phyloP scores from a whole-genome alignment of 1,139 yeast genomes.

The Pneumocystis oryctolagi region DNA sequence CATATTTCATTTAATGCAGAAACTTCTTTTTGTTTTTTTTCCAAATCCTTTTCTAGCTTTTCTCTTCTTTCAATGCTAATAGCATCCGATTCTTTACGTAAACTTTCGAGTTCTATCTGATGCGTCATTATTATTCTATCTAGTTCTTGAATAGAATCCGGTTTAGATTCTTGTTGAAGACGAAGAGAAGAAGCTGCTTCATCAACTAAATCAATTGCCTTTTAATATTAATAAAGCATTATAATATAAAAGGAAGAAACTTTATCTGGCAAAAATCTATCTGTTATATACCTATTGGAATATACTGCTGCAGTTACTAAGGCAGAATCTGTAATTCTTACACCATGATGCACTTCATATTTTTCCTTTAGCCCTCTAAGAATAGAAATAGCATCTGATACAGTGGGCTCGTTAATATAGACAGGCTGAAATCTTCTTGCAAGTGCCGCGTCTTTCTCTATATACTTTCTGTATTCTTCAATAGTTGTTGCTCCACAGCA shows the following conservation, averaged over 20 bases:
- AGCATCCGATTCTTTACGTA: conserved; percentile 82
- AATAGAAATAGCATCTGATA: conserved; percentile 80
- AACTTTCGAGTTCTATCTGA: conserved; percentile 83
- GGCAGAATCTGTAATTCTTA: conserved; percentile 85
- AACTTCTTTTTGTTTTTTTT: conserved; percentile 48
- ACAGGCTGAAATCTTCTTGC: conserved; percentile 90
- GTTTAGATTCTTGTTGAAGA: conserved; percentile 90
- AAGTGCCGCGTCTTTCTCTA: conserved; percentile 82
- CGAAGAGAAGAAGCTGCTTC: conserved; percentile 94
- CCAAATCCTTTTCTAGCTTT: conserved; percentile 49
- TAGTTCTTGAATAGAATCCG: conserved; percentile 79
- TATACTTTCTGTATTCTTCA: conserved; percentile 73
- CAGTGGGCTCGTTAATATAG: conserved; percentile 75
- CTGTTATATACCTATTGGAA: conserved; percentile 81
- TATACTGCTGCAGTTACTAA: conserved; percentile 86
- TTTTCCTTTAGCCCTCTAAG: conserved; percentile 84
- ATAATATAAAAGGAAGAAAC: conserved; percentile 29
- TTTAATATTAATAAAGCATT: conserved; percentile 19
- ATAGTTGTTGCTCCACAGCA: conserved; percentile 94
- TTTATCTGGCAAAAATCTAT: conserved; percentile 83
- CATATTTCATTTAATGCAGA: conserved; percentile 61
- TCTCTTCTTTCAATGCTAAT: conserved; percentile 61
- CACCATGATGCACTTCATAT: conserved; percentile 97
- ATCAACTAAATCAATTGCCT: conserved; percentile 63
- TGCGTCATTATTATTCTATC: conserved; percentile 88